phyloP scores from a whole-genome alignment of 352 stramenopile species.

The Thalassiosira delicatula region DNA sequence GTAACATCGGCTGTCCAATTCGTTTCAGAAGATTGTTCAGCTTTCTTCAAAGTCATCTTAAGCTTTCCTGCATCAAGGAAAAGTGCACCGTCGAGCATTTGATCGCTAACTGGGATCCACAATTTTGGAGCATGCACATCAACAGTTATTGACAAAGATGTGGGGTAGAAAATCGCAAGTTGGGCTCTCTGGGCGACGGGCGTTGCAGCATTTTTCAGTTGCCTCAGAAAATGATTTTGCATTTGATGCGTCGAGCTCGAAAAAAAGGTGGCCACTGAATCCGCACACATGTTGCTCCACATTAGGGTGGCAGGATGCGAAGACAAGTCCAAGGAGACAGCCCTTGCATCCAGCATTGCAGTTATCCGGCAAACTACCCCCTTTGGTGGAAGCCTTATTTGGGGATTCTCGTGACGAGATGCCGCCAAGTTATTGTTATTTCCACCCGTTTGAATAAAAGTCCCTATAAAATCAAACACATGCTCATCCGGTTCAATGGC shows the following conservation, averaged over 20 bases:
- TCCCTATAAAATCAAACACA: slow-evolving; percentile 1
- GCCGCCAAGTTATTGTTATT: background rate
- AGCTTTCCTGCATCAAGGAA: slow-evolving; percentile 80
- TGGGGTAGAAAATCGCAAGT: slow-evolving; percentile 75
- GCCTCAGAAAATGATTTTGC: slow-evolving; percentile 62
- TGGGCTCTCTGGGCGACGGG: slow-evolving; percentile 74
- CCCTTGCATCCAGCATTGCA: slow-evolving; percentile 47
- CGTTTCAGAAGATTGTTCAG: slow-evolving; percentile 53
- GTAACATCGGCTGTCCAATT: slow-evolving; percentile 60
- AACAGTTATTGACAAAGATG: slow-evolving; percentile 69
- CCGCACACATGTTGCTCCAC: slow-evolving; percentile 74
- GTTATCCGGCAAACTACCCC: slow-evolving; percentile 73
- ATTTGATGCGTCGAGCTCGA: slow-evolving; percentile 57
- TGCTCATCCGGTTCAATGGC: slow-evolving; percentile 34
- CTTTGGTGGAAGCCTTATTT: slow-evolving; percentile 50
- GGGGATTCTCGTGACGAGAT: background rate
- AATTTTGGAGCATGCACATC: slow-evolving; percentile 78
- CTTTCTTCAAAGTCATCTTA: slow-evolving; percentile 63
- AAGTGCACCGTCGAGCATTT: slow-evolving; percentile 69
- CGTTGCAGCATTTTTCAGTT: slow-evolving; percentile 76
- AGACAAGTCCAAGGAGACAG: slow-evolving; percentile 65
- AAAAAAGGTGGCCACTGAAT: slow-evolving; percentile 70
- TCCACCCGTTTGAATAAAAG: background rate
- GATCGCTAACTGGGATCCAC: slow-evolving; percentile 74
- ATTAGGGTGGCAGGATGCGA: slow-evolving; percentile 77